Conservation (phyloP, 768 basidiomycete species). For the Hygrocybe punicea region DNA sequence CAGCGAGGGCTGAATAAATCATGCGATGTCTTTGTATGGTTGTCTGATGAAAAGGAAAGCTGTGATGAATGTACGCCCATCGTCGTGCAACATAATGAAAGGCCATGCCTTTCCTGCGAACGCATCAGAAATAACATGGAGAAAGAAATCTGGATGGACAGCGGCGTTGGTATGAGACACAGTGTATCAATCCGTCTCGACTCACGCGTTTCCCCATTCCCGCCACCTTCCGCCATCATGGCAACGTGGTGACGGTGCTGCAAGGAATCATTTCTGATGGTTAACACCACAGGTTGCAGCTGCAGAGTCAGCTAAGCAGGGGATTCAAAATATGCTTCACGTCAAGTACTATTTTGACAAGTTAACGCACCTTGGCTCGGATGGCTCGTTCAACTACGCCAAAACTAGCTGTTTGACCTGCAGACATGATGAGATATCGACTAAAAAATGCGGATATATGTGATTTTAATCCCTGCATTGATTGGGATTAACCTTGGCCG, state of each 20-base stretch:
- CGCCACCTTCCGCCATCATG: slow-evolving; percentile 68
- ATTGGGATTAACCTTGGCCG: background rate
- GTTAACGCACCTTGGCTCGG: slow-evolving; percentile 48
- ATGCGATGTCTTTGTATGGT: slow-evolving; percentile 80
- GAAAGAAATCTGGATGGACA: slow-evolving; percentile 62
- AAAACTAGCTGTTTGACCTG: slow-evolving; percentile 8
- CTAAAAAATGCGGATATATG: background rate
- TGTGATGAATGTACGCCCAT: slow-evolving; percentile 11
- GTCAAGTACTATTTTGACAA: background rate
- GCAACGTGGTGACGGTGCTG: slow-evolving; percentile 81
- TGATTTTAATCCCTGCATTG: background rate
- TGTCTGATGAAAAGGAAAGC: slow-evolving; percentile 40
- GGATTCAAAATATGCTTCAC: slow-evolving; percentile 16
- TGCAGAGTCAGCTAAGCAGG: slow-evolving; percentile 53
- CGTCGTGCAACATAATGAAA: background rate
- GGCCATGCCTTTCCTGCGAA: slow-evolving; percentile 68
- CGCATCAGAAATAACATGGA: slow-evolving; percentile 66
- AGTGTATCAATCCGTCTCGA: slow-evolving; percentile 17
- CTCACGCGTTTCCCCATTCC: slow-evolving; percentile 80
- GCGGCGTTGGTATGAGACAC: slow-evolving; percentile 12
- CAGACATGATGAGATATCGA: background rate
- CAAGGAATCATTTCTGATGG: slow-evolving; percentile 78
- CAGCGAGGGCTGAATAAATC: slow-evolving; percentile 67
- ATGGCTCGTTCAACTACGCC: slow-evolving; percentile 63
- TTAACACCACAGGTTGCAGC: slow-evolving; percentile 60